Conservation (phyloP, 2,329 filamentous ascomycete genomes). For the Amauroascus niger region DNA sequence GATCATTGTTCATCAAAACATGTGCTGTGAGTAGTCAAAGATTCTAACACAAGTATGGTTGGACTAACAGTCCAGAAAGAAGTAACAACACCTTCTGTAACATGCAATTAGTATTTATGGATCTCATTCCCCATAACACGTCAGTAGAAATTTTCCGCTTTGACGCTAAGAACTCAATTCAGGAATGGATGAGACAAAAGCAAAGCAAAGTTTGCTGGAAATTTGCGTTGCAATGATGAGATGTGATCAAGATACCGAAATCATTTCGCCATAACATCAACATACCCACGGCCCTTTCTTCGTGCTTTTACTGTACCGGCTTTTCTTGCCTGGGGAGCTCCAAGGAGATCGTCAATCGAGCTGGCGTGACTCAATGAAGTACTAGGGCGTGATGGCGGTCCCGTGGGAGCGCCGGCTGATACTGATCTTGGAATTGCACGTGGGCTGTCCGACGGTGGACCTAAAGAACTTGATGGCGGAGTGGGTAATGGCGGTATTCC, state of each 20-base stretch:
- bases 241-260: neutral
- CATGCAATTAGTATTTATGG: neutral
- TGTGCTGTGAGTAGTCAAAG: neutral
- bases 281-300: conserved; percentile 79
- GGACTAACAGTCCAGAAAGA: neutral
- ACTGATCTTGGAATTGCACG: conserved; percentile 29
- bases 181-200: neutral
- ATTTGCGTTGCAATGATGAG: conserved; percentile 1
- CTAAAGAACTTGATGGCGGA: conserved; percentile 20
- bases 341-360: conserved; percentile 86
- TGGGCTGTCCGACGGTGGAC: conserved; percentile 26
- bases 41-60: too few relatives aligned
- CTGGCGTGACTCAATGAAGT: conserved; percentile 86
- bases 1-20: neutral
- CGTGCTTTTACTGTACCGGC: conserved; percentile 54
- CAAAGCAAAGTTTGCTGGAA: neutral
- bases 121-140: neutral
- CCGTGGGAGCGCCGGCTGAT: conserved; percentile 29
- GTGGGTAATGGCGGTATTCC: conserved; percentile 15
- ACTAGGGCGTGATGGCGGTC: conserved; percentile 57
- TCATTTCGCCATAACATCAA: conserved; percentile 84
- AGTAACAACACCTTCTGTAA: neutral
- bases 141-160: neutral
- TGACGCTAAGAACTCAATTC: neutral
- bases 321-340: conserved; percentile 61